Conservation (phyloP, 2,329 filamentous ascomycete species). For the Cladosporium velox region DNA sequence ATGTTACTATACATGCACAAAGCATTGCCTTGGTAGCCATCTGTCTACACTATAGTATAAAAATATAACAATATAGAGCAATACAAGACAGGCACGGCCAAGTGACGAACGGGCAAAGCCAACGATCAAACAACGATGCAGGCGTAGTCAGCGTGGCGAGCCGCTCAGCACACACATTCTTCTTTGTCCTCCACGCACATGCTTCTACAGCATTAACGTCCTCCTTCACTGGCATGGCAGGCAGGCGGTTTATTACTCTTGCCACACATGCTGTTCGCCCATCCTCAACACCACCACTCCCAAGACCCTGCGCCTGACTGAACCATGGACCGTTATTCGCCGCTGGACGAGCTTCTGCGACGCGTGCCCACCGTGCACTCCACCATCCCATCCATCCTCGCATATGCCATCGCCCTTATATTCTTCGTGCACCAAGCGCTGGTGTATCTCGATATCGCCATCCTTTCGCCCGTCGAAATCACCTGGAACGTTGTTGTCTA, state of each 20-base stretch:
- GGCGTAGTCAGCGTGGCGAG: background rate
- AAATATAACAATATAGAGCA: background rate
- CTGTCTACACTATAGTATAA: background rate
- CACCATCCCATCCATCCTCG: constrained; percentile 23
- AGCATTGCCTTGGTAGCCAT: background rate
- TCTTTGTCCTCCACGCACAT: constrained; percentile 7
- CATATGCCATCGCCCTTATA: constrained; percentile 32
- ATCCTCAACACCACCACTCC: background rate
- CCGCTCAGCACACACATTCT: constrained; percentile 24
- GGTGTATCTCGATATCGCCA: constrained; percentile 33
- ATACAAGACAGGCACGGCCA: background rate
- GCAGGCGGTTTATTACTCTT: constrained; percentile 2
- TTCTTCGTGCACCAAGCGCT: constrained; percentile 37
- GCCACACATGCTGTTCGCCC: constrained; percentile 13
- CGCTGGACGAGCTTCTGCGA: constrained; percentile 25
- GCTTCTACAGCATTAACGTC: background rate
- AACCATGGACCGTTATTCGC: constrained; percentile 30
- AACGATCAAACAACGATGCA: background rate
- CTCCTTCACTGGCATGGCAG: background rate
- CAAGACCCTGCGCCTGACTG: constrained; percentile 16
- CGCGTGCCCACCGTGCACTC: constrained; percentile 25
- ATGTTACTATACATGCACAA: background rate
- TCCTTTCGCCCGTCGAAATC: constrained; percentile 49
- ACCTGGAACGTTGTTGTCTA: constrained; percentile 64
- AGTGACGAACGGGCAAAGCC: background rate